Percentiles rank a stretch among this genome's conserved stretches.
These are phyloP conservation scores for Suillus placidus DNA, from an alignment of 768 basidiomycete species.

Conservation along the genomic window DNA sequence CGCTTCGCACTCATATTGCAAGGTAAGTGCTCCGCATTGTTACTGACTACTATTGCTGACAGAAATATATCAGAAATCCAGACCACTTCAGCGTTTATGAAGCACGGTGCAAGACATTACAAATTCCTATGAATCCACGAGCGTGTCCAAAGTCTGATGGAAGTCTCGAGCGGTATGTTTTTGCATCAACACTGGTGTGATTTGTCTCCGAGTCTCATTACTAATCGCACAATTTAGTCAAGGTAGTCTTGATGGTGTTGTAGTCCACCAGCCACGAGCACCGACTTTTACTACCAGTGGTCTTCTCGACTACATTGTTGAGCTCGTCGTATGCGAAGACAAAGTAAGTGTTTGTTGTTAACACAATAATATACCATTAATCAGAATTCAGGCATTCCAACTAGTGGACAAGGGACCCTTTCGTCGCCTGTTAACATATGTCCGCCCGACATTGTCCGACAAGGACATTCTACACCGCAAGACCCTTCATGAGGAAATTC, in stretches of 20 bases:
- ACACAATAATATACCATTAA: too few relatives aligned
- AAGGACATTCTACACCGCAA: slow-evolving; percentile 3
- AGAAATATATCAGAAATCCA: neutral
- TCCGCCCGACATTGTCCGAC: neutral
- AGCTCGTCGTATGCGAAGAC: neutral
- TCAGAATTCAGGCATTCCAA: slow-evolving; percentile 1
- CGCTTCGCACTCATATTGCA: neutral
- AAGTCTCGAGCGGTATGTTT: neutral
- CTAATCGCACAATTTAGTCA: neutral
- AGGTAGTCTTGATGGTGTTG: neutral
- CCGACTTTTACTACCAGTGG: neutral
- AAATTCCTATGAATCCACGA: neutral
- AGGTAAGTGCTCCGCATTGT: neutral
- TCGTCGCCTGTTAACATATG: neutral
- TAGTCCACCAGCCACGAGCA: neutral
- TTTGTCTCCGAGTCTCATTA: neutral
- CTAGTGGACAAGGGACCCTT: neutral
- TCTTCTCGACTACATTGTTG: neutral
- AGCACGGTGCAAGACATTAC: neutral
- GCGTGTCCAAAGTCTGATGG: neutral
- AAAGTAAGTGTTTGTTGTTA: neutral
- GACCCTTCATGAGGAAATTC: neutral
- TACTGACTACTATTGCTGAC: too few relatives aligned
- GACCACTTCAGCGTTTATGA: neutral
- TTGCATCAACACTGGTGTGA: too few relatives aligned